Percentiles rank a stretch among this genome's conserved stretches.
These are phyloP conservation scores for Exophiala mesophila DNA, from an alignment of 2,329 filamentous ascomycete species.

Conservation along the genomic window DNA sequence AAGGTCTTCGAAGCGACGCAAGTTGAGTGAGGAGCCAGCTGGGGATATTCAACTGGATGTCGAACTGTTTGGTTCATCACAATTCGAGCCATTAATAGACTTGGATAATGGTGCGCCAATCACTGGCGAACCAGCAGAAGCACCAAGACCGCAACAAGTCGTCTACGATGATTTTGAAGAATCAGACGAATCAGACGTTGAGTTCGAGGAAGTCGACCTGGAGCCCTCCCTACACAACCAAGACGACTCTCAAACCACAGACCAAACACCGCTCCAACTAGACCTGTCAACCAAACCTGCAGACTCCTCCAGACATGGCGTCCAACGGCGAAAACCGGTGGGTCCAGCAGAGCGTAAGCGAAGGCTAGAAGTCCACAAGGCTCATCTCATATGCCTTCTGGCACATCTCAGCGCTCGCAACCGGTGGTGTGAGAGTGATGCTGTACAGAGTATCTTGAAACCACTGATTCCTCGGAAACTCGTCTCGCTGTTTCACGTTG, in stretches of 20 bases:
- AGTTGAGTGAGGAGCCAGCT: slow-evolving; percentile 30
- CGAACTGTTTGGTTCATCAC: slow-evolving; percentile 14
- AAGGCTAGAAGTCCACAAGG: slow-evolving; percentile 76
- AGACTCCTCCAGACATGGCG: slow-evolving; percentile 9
- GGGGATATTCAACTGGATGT: slow-evolving; percentile 20
- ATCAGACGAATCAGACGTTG: slow-evolving; percentile 52
- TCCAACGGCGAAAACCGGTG: slow-evolving; percentile 46
- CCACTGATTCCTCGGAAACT: slow-evolving; percentile 62
- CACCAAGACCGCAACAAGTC: slow-evolving; percentile 30
- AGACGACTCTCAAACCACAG: slow-evolving; percentile 32
- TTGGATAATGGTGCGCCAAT: slow-evolving; percentile 12
- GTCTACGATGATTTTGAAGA: slow-evolving; percentile 50
- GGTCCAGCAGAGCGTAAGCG: slow-evolving; percentile 54
- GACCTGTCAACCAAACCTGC: slow-evolving; percentile 27
- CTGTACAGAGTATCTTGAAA: slow-evolving; percentile 62
- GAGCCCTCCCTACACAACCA: slow-evolving; percentile 35
- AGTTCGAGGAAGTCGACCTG: slow-evolving; percentile 55
- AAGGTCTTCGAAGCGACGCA: slow-evolving; percentile 37
- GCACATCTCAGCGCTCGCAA: slow-evolving; percentile 74
- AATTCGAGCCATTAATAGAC: slow-evolving; percentile 1
- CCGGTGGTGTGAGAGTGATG: slow-evolving; percentile 76
- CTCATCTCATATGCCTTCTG: slow-evolving; percentile 77
- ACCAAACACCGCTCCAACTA: slow-evolving; percentile 34
- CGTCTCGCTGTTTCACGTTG: slow-evolving; percentile 63
- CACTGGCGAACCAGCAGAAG: slow-evolving; percentile 8